phyloP scores from a whole-genome alignment of 768 basidiomycete genomes.

The Trametes meyenii region DNA sequence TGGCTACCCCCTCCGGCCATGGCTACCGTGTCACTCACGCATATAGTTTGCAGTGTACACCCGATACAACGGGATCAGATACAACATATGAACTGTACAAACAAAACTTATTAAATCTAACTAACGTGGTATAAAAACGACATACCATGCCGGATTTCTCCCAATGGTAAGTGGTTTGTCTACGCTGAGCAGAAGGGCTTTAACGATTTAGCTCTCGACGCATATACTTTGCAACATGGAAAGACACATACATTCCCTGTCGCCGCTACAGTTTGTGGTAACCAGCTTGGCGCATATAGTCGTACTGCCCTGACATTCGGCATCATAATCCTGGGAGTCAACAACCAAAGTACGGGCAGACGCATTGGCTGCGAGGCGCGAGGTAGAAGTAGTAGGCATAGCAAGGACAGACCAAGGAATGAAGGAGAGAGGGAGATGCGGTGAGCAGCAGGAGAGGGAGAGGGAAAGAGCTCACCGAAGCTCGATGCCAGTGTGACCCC shows the following conservation, averaged over 20 bases:
- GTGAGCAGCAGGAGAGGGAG: not conserved
- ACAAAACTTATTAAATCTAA: not conserved
- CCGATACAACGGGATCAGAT: constrained; percentile 63
- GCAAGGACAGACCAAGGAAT: not conserved
- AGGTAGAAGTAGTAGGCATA: not conserved
- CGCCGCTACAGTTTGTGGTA: constrained; percentile 58
- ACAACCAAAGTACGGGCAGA: constrained; percentile 3
- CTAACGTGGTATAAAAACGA: not conserved
- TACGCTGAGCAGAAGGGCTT: constrained; percentile 63
- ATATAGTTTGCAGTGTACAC: constrained; percentile 77
- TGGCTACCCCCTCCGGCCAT: not conserved
- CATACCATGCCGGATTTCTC: constrained; percentile 71
- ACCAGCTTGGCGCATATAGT: constrained; percentile 75
- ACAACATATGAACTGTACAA: constrained; percentile 64
- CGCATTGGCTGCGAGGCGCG: not conserved
- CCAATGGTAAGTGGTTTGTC: constrained; percentile 71
- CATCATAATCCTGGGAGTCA: not conserved
- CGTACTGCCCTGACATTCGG: not conserved
- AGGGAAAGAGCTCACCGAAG: not conserved
- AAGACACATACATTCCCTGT: constrained; percentile 59
- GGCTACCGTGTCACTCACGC: constrained; percentile 50
- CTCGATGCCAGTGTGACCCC: too few relatives aligned
- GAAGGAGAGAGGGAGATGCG: not conserved
- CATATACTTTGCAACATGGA: not conserved
- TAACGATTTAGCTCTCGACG: not conserved